A percentile compares a stretch with the other conserved stretches of the same genome.
Evolutionary conservation across 2,329 filamentous ascomycete species (phyloP).

Genomic region (Sphaerostilbella broomeana): DNA sequence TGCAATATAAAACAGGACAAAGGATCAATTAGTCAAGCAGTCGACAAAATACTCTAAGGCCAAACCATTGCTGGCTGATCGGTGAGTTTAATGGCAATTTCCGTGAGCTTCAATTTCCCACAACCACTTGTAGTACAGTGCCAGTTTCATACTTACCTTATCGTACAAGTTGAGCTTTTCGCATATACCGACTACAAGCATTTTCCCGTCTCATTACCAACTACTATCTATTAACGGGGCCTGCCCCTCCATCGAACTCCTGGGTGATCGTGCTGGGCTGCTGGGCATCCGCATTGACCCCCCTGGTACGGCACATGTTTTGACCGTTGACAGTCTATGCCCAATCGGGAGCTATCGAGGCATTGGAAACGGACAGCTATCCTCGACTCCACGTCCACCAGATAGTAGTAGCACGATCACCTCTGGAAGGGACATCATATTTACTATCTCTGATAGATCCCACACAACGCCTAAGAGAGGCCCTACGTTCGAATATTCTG

Average conservation of each 20-base stretch:
- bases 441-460: conserved; percentile 3
- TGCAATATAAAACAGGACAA: too few relatives aligned
- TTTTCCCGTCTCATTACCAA: conserved; percentile 11
- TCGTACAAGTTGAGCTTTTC: too few relatives aligned
- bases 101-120: neutral
- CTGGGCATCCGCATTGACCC: too few relatives aligned
- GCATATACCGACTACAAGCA: too few relatives aligned
- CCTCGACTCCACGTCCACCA: conserved; percentile 13
- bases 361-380: conserved; percentile 23
- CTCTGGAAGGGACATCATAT: conserved; percentile 11
- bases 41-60: too few relatives aligned
- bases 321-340: conserved; percentile 15
- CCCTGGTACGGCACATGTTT: conserved; percentile 1
- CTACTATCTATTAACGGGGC: conserved; percentile 10
- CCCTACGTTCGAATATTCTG: neutral
- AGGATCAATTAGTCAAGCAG: too few relatives aligned
- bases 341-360: conserved; percentile 19
- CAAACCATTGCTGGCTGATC: too few relatives aligned
- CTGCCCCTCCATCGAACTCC: conserved; percentile 12
- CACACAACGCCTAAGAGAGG: conserved; percentile 1
- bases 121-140: conserved; percentile 1
- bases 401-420: conserved; percentile 3
- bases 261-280: neutral
- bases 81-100: too few relatives aligned
- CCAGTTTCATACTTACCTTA: neutral